Base-by-base conservation (phyloP, 2,329 filamentous ascomycete genomes). In the Thielaviopsis musarum region DNA sequence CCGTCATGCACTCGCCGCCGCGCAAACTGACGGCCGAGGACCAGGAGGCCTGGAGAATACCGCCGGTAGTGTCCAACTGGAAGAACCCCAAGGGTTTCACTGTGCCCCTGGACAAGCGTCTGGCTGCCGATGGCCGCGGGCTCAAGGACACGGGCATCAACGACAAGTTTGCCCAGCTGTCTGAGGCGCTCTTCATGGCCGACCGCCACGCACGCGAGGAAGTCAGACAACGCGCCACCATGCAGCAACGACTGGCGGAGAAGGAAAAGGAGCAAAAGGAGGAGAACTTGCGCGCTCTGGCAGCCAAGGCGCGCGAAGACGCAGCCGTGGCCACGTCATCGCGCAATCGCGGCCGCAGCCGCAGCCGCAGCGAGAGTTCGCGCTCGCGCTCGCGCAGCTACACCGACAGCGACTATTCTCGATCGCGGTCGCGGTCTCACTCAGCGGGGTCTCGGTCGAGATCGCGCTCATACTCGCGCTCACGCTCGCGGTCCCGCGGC, bases 51-150 rank as follows among this genome's bases (percentile, higher is more conserved):
- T 98, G 93, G 93, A 90, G 85, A 67, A 96, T 82, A 49, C 79
- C 77, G 0, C 90, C 91, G 2, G 88, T 91, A 0, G 85, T 98
- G 1, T 95, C 88, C 21, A 97, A 97, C 71, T 98, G 93, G 93
- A 98, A 98, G 80, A 98, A 98, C 70, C 88, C 91, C 0, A 97
- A 97, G 74, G 93, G 93, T 66, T 98, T 95, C 69, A 98, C 93
- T 0, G 88, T 98, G 0, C 89, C 93, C 0, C 72, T 98, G 57
- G 93, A 98, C 70, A 98, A 98, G 75, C 85, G 93, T 68, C 74
- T 98, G 65, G 93, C 93, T 19, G 91, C 93, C 9, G 91, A 97
- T 70, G 93, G 93, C 13, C 81, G 93, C 66, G 89, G 89, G 0
- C 70, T 98, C 63, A 90, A 96, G 70, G 93, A 98, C 69, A 83